A percentile compares a stretch with the other conserved stretches of the same genome.
phyloP scores from a whole-genome alignment of 2,329 filamentous ascomycete genomes.

The Sarocladiaceae sp. region DNA sequence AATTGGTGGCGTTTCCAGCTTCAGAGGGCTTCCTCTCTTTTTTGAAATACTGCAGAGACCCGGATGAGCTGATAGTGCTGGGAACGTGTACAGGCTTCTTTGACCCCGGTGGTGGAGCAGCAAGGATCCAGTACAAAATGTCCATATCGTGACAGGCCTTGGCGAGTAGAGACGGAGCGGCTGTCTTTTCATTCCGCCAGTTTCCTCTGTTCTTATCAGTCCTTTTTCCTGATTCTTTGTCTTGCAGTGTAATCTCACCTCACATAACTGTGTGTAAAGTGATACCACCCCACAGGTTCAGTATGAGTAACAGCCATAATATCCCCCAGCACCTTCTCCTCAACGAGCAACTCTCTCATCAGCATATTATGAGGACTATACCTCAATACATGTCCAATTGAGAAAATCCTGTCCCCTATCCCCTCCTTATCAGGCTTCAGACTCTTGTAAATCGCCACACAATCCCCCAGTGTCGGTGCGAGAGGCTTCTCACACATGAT shows the following conservation, averaged over 20 bases:
- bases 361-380: constrained; percentile 92
- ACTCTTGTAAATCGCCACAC: constrained; percentile 64
- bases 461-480: constrained; percentile 71
- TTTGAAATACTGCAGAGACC: constrained; percentile 72
- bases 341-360: constrained; percentile 69
- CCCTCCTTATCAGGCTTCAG: constrained; percentile 31
- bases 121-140: constrained; percentile 87
- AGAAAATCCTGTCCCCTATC: constrained; percentile 54
- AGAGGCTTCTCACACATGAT: constrained; percentile 95
- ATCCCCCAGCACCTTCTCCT: constrained; percentile 73
- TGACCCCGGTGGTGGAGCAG: constrained; percentile 52
- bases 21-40: constrained; percentile 65
- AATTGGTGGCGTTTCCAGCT: constrained; percentile 79
- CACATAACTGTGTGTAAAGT: constrained; percentile 87
- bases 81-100: constrained; percentile 61
- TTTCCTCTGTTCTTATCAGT: constrained; percentile 50
- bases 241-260: constrained; percentile 42
- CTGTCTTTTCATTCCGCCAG: constrained; percentile 75
- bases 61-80: constrained; percentile 64
- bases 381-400: constrained; percentile 86
- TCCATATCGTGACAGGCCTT: constrained; percentile 98
- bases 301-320: constrained; percentile 83
- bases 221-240: not conserved
- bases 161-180: constrained; percentile 78
- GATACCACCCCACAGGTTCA: constrained; percentile 94